Conservation (phyloP, 352 stramenopile genomes). For the Thraustochytrium sp. region DNA sequence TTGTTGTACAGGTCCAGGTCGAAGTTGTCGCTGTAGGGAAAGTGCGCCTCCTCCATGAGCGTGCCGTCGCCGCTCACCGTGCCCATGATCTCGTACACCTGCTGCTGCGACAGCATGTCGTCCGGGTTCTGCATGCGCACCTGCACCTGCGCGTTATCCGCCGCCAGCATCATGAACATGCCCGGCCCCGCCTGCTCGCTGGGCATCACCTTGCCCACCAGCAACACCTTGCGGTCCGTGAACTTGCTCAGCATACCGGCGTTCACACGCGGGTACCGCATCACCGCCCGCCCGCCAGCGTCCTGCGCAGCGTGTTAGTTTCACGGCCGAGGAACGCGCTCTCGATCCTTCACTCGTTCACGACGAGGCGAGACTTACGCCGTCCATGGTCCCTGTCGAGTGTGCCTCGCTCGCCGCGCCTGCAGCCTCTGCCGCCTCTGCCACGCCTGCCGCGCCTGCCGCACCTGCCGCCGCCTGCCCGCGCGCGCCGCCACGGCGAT, state of each 20-base stretch:
- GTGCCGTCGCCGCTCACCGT: not conserved
- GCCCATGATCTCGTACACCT: constrained; percentile 20
- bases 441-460: too few species aligned
- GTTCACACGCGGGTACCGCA: constrained; percentile 27
- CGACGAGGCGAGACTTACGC: too few species aligned
- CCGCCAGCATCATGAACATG: constrained; percentile 26
- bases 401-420: too few species aligned
- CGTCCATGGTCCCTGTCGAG: too few species aligned
- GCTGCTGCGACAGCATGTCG: not conserved
- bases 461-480: too few species aligned
- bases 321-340: too few species aligned
- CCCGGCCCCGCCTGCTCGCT: not conserved
- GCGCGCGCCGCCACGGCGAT: too few species aligned
- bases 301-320: too few species aligned
- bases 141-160: not conserved
- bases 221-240: constrained; percentile 1
- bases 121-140: constrained; percentile 18
- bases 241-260: not conserved
- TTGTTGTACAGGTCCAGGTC: constrained; percentile 37
- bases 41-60: not conserved
- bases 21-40: constrained; percentile 41
- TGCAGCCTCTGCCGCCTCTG: too few species aligned
- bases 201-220: constrained; percentile 14
- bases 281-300: not conserved
- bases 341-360: too few species aligned